Conservation (phyloP, 208 protist genomes). For the Leishmania martiniquensis region DNA sequence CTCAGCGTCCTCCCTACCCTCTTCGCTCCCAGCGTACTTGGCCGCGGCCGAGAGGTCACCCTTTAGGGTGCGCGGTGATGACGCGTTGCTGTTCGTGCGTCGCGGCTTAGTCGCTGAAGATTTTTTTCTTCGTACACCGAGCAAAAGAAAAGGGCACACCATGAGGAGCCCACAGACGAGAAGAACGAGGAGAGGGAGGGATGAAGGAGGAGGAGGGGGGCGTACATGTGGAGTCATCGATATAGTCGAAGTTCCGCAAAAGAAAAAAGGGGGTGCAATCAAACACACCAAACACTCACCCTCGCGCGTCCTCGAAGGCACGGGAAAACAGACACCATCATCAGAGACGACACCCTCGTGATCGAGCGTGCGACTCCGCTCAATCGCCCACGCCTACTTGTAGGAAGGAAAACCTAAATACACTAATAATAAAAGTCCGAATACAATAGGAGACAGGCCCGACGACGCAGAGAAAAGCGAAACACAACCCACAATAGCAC, state of each 20-base stretch:
- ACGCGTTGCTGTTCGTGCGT: not conserved
- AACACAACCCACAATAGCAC: not conserved
- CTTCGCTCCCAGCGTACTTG: not conserved
- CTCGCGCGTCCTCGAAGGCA: not conserved
- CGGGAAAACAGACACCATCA: slow-evolving; percentile 5
- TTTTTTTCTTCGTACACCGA: not conserved
- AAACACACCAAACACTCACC: not conserved
- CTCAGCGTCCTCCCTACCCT: not conserved
- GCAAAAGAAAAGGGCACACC: not conserved
- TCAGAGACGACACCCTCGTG: not conserved
- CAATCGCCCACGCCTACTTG: not conserved
- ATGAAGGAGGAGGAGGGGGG: not conserved
- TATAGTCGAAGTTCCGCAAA: not conserved
- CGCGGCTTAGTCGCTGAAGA: not conserved
- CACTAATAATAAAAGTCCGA: not conserved
- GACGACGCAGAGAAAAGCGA: too few species aligned
- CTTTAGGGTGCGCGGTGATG: not conserved
- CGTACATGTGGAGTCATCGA: not conserved
- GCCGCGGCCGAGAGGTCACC: not conserved
- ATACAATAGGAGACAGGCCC: too few species aligned
- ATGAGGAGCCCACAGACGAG: not conserved
- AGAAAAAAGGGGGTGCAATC: not conserved
- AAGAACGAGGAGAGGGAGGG: not conserved
- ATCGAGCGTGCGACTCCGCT: not conserved
- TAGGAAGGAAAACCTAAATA: not conserved